Evolutionary conservation across 2,329 filamentous ascomycete genomes (phyloP).

Genomic region (Pseudocercospora macadamiae): DNA sequence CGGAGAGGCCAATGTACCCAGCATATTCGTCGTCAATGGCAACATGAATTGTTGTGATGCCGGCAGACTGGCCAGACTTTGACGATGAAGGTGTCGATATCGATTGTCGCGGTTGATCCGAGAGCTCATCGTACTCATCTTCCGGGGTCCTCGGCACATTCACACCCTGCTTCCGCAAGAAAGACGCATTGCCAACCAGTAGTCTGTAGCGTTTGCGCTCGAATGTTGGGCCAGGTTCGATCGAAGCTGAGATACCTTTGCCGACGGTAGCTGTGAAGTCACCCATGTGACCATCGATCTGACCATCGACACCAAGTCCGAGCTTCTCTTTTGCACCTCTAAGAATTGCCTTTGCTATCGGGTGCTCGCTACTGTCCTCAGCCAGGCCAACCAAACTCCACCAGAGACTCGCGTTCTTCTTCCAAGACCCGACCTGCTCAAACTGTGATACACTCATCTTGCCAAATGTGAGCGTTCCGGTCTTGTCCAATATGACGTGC

Average conservation of each 20-base stretch:
- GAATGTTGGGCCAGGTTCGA: slow-evolving; percentile 73
- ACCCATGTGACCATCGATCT: slow-evolving; percentile 79
- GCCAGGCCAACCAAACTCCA: slow-evolving; percentile 96
- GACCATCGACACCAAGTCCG: slow-evolving; percentile 69
- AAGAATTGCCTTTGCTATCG: slow-evolving; percentile 87
- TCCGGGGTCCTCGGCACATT: slow-evolving; percentile 57
- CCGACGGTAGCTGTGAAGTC: slow-evolving; percentile 85
- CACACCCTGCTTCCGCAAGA: slow-evolving; percentile 72
- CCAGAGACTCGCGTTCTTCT: slow-evolving; percentile 74
- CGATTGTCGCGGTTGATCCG: slow-evolving; percentile 26
- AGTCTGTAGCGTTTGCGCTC: slow-evolving; percentile 74
- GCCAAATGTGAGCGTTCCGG: slow-evolving; percentile 88
- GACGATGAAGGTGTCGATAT: slow-evolving; percentile 37
- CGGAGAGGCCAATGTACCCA: slow-evolving; percentile 80
- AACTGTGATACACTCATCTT: slow-evolving; percentile 88
- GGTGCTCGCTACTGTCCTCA: slow-evolving; percentile 94
- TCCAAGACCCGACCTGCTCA: slow-evolving; percentile 70
- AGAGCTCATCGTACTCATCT: slow-evolving; percentile 55
- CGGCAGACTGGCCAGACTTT: slow-evolving; percentile 56
- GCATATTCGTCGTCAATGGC: slow-evolving; percentile 81
- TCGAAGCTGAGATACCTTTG: slow-evolving; percentile 77
- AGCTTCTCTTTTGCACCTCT: slow-evolving; percentile 74
- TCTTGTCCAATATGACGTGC: slow-evolving; percentile 93
- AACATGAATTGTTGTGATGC: slow-evolving; percentile 88
- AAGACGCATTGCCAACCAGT: slow-evolving; percentile 80